Percentiles rank a stretch among this genome's conserved stretches.
phyloP scores from a whole-genome alignment of 2,329 filamentous ascomycete species.

The Tricladium varicosporioides region DNA sequence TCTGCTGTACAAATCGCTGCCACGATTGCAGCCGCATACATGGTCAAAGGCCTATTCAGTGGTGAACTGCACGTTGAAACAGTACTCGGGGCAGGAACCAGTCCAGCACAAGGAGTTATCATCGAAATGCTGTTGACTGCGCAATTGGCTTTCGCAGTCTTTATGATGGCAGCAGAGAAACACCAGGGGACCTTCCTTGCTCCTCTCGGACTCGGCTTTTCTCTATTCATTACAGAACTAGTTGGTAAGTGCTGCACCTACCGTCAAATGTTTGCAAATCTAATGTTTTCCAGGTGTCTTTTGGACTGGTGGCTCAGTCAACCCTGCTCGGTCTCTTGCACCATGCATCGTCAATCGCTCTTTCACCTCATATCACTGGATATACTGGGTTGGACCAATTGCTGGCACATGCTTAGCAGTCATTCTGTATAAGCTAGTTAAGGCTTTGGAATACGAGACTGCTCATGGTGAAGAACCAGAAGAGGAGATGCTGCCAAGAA shows the following conservation, averaged over 20 bases:
- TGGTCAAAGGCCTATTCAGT: conserved; percentile 43
- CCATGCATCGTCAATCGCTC: conserved; percentile 43
- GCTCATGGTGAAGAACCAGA: conserved; percentile 42
- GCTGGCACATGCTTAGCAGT: conserved; percentile 49
- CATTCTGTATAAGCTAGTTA: conserved; percentile 49
- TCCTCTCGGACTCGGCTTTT: conserved; percentile 46
- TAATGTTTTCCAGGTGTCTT: conserved; percentile 37
- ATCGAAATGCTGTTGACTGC: conserved; percentile 50
- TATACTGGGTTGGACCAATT: conserved; percentile 51
- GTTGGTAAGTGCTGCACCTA: conserved; percentile 29
- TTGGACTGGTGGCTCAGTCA: conserved; percentile 48
- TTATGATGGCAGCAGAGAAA: conserved; percentile 52
- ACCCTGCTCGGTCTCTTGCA: conserved; percentile 46
- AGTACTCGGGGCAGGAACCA: conserved; percentile 39
- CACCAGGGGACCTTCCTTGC: conserved; percentile 47
- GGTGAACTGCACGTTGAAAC: conserved; percentile 44
- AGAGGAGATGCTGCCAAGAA: conserved; percentile 3
- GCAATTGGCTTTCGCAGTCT: conserved; percentile 47
- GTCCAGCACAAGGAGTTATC: conserved; percentile 45
- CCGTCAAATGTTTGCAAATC: not conserved
- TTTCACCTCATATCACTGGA: conserved; percentile 47
- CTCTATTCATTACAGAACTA: conserved; percentile 45
- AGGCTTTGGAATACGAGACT: conserved; percentile 50
- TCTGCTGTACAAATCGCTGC: conserved; percentile 35
- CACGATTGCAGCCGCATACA: conserved; percentile 39